Evolutionary conservation across 495 filamentous ascomycete species (phyloP).

Genomic region (Oleoguttula mirabilis): DNA sequence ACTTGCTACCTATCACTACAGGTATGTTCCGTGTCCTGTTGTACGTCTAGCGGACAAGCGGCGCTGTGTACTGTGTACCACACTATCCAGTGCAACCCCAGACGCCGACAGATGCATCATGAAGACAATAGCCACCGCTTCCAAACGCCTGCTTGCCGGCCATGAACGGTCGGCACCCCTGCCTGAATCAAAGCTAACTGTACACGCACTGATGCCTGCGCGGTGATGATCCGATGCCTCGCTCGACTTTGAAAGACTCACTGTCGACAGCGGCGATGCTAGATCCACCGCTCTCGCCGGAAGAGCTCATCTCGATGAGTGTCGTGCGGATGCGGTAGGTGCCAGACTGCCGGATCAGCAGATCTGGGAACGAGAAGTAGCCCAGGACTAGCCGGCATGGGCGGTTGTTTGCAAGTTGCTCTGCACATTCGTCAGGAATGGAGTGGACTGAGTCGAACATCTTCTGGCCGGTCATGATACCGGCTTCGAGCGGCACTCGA

Average conservation of each 20-base stretch:
- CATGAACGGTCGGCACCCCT: neutral
- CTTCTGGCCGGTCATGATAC: constrained; percentile 12
- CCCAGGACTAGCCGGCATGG: constrained; percentile 19
- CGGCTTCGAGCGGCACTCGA: constrained; percentile 10
- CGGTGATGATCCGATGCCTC: constrained; percentile 7
- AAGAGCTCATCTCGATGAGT: constrained; percentile 22
- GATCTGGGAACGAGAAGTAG: constrained; percentile 27
- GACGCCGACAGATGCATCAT: neutral
- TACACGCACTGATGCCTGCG: constrained; percentile 7
- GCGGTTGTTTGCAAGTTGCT: constrained; percentile 3
- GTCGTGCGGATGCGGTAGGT: constrained; percentile 27
- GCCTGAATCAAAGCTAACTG: neutral
- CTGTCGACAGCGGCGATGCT: constrained; percentile 26
- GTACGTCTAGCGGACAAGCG: no score
- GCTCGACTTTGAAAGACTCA: constrained; percentile 25
- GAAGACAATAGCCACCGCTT: neutral
- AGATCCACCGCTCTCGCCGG: constrained; percentile 12
- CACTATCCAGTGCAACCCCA: no score
- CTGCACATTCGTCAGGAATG: constrained; percentile 6
- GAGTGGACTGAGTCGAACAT: constrained; percentile 17
- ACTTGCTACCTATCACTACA: no score
- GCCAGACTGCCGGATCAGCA: constrained; percentile 26
- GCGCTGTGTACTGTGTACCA: no score
- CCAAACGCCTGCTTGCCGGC: neutral
- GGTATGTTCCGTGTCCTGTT: no score